Evolutionary conservation across 345 rosid genomes (phyloP).

Genomic region (Moringa oleifera): DNA sequence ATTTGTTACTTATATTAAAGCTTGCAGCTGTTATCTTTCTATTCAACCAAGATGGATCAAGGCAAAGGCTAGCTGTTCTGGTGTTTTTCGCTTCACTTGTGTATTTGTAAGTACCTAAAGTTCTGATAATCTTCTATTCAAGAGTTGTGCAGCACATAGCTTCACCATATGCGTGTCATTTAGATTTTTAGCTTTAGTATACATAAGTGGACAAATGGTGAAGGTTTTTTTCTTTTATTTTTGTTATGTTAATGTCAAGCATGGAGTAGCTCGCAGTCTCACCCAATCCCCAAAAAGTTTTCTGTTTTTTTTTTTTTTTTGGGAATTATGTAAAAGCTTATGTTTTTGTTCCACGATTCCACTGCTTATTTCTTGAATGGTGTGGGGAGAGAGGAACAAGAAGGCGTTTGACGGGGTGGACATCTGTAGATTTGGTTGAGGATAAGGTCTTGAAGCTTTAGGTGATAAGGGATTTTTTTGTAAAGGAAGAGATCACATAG

Average conservation of each 20-base stretch:
- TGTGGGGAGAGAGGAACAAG: no score
- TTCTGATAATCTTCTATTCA: not conserved
- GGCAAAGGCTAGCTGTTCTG: slow-evolving; percentile 79
- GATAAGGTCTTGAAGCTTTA: no score
- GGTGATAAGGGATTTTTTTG: no score
- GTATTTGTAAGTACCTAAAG: slow-evolving; percentile 65
- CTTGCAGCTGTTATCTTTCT: slow-evolving; percentile 89
- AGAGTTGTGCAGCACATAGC: not conserved
- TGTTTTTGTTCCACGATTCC: no score
- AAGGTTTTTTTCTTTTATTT: not conserved
- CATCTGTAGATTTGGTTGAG: no score
- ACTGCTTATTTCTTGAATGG: no score
- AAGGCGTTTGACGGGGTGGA: no score
- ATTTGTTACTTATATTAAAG: slow-evolving; percentile 81
- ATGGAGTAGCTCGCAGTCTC: no score
- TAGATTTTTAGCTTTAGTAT: not conserved
- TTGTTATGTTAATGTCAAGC: not conserved
- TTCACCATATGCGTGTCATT: not conserved
- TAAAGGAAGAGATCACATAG: no score
- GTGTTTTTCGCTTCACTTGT: slow-evolving; percentile 78
- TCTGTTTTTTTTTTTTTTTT: no score
- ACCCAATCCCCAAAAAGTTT: no score
- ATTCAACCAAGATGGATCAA: slow-evolving; percentile 98
- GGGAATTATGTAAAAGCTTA: no score
- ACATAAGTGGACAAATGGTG: not conserved